Base-by-base conservation (phyloP, 352 stramenopile genomes). In the Phytophthora kernoviae region DNA sequence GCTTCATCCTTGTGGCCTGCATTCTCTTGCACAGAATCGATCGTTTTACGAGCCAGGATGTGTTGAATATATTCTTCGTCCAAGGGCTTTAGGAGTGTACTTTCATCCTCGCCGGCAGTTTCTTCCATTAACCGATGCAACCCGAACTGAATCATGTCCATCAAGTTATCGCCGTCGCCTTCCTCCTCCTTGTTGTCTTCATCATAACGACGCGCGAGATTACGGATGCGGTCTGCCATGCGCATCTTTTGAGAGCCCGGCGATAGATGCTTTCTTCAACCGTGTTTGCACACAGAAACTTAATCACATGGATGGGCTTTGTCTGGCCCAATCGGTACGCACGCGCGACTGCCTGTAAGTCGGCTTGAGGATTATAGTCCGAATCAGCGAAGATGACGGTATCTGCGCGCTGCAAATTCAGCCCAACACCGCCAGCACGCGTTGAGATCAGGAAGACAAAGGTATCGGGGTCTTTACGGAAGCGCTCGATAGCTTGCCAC, bases 391-490 rank as follows among this genome's bases (percentile, higher is more conserved):
- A 91, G 54, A 93, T 88, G 24, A 93, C 81, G 1, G 81, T 91
- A 62, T 93, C 83, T n/a, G 84, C 84, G n/a, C 79, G 83, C 41
- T 92, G 79, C 5, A 92, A 58, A 49, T 93, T 92, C 20, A 93
- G 47, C 6, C 82, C 82, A 5, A 93, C 67, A 34, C 81, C 82
- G 15, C 84, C 84, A 15, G 79, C 80, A n/a, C 82, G 73, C 8
- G 84, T 92, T 42, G 80, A 91, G 54, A 93, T 84, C 20, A 92
- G 49, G 46, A 93, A 93, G 1, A 91, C 75, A 66, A 98, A 98
- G 18, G 96, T 94, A 32, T 88, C 75, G 0, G 86, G 80, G 47
- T 94, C 94, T 54, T 94, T 80, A 15, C 75, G 76, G 22, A 94
- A 94, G 10, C 84, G 79, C 52, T 94, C 86, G 39, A 94, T 94